A percentile compares a stretch with the other conserved stretches of the same genome.
Evolutionary conservation across 2,329 filamentous ascomycete genomes (phyloP).

Genomic region (Thielaviopsis punctulata): DNA sequence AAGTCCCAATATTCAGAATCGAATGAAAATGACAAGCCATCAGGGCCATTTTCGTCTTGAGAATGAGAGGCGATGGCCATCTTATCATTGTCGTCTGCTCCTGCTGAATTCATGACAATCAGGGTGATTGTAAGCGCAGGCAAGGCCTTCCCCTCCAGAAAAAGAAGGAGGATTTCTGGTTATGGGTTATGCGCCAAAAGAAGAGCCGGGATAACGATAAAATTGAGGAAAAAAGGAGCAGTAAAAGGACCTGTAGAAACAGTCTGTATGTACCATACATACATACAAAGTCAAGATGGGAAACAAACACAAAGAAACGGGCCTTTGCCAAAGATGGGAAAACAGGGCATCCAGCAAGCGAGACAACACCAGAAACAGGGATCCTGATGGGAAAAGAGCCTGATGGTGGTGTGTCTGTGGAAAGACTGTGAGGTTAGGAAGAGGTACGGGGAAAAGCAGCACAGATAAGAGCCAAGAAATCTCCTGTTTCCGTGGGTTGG

Average conservation of each 20-base stretch:
- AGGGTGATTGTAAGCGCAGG: neutral
- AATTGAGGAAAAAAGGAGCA: neutral
- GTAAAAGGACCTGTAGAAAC: neutral
- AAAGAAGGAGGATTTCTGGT: neutral
- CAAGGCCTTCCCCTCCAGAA: too few species aligned
- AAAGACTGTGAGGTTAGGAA: neutral
- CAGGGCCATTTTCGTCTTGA: neutral
- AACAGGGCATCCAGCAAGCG: neutral
- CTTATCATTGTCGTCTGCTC: neutral
- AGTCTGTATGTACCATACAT: neutral
- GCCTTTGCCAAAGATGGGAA: too few species aligned
- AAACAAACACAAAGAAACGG: neutral
- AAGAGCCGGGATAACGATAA: neutral
- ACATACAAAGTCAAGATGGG: too few species aligned
- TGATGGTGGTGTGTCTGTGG: neutral
- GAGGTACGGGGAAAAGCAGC: neutral
- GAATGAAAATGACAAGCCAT: neutral
- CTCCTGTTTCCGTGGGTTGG: neutral
- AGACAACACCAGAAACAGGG: too few species aligned
- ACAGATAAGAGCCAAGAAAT: neutral
- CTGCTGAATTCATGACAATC: neutral
- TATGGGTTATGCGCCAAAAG: too few species aligned
- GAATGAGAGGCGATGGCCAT: neutral
- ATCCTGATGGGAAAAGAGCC: neutral
- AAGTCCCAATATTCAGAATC: neutral